Evolutionary conservation across 768 basidiomycete species (phyloP).

Genomic region (Amanita fuliginea): DNA sequence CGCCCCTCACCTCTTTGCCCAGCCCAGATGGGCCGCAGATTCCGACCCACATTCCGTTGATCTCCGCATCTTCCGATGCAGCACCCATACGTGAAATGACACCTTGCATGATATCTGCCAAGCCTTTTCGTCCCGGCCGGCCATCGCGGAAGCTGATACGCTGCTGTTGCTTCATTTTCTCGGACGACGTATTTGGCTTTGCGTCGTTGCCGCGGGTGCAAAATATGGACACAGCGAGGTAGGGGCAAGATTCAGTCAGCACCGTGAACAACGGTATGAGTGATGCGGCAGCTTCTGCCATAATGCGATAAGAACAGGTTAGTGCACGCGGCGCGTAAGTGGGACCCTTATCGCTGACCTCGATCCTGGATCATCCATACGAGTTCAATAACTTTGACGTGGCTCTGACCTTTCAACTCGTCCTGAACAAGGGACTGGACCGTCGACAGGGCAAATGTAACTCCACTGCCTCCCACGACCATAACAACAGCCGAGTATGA

Average conservation of each 20-base stretch:
- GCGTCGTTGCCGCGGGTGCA: background rate
- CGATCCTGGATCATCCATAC: constrained; percentile 36
- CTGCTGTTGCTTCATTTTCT: background rate
- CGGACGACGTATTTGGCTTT: background rate
- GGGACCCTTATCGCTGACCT: constrained; percentile 6
- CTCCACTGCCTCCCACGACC: constrained; percentile 49
- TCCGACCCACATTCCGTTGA: background rate
- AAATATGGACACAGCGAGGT: background rate
- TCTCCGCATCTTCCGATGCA: background rate
- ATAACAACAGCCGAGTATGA: constrained; percentile 43
- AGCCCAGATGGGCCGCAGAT: background rate
- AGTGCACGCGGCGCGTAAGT: no score
- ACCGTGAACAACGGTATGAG: background rate
- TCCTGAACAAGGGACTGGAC: constrained; percentile 37
- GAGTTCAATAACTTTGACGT: constrained; percentile 33
- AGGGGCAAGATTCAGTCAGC: background rate
- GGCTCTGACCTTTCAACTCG: constrained; percentile 21
- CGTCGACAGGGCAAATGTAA: constrained; percentile 38
- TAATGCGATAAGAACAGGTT: no score
- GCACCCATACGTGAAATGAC: background rate
- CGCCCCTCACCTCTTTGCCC: background rate
- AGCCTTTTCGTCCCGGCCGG: constrained; percentile 5
- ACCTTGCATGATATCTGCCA: background rate
- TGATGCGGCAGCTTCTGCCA: background rate
- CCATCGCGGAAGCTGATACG: background rate